These are phyloP conservation scores for Hypoxylon sp. DNA, from an alignment of 2,329 filamentous ascomycete genomes.

Conservation along the genomic window DNA sequence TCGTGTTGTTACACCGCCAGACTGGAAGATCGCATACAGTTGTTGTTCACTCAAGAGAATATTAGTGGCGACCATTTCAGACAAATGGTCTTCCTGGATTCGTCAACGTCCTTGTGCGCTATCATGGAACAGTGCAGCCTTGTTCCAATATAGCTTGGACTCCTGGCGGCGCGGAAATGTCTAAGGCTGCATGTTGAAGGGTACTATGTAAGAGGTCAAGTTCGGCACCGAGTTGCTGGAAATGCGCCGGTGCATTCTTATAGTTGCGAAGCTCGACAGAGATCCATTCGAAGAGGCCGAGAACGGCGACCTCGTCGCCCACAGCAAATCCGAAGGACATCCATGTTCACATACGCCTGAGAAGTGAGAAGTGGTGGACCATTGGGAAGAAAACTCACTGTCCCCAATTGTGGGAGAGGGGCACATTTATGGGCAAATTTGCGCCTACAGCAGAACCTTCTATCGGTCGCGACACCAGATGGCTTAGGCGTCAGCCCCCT, in stretches of 20 bases:
- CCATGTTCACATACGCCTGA: neutral
- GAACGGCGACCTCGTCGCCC: neutral
- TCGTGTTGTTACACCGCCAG: neutral
- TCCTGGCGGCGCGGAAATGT: neutral
- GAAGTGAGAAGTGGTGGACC: neutral
- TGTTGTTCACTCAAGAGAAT: neutral
- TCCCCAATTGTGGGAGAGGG: too few species aligned
- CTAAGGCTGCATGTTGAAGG: neutral
- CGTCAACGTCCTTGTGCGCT: neutral
- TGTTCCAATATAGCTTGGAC: neutral
- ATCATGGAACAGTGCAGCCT: neutral
- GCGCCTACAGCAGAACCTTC: neutral
- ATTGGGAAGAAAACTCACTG: neutral
- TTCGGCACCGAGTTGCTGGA: neutral
- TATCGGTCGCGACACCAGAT: neutral
- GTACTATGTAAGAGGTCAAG: neutral
- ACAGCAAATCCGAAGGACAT: neutral
- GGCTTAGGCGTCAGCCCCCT: neutral
- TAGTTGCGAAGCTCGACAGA: neutral
- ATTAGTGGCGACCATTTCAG: neutral
- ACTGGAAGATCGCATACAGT: neutral
- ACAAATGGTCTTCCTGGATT: neutral
- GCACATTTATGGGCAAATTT: too few species aligned
- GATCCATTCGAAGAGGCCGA: neutral
- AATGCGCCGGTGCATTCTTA: neutral